phyloP scores from a whole-genome alignment of 75 land plant genomes.

The Picea glauca region DNA sequence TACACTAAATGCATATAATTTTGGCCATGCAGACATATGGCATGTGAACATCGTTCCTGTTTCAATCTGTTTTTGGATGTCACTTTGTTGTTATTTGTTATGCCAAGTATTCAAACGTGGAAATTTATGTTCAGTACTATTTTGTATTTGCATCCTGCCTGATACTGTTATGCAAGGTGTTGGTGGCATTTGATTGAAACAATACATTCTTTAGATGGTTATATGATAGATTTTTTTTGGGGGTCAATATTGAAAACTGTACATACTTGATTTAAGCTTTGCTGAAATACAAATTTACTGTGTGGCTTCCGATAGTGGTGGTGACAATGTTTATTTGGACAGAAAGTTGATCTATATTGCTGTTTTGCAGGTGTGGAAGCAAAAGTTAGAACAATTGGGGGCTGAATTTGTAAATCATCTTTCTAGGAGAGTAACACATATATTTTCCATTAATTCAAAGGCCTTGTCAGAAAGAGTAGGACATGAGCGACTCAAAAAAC shows the following conservation, averaged over 20 bases:
- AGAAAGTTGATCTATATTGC: background rate
- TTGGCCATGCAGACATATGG: too few species aligned
- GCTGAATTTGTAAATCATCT: slow-evolving; percentile 51
- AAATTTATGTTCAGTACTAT: background rate
- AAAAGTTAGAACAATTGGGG: slow-evolving; percentile 73
- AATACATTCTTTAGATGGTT: background rate
- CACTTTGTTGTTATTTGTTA: too few species aligned
- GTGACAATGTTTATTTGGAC: background rate
- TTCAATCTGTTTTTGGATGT: too few species aligned
- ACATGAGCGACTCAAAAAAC: slow-evolving; percentile 17
- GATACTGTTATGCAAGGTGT: background rate
- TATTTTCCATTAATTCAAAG: slow-evolving; percentile 45
- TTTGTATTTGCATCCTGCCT: background rate
- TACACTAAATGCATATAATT: too few species aligned
- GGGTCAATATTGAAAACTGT: background rate
- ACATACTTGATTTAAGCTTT: background rate
- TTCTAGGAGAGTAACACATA: slow-evolving; percentile 60
- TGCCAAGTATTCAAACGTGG: too few species aligned
- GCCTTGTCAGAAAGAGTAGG: slow-evolving; percentile 31
- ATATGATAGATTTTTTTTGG: background rate
- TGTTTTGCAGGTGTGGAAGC: slow-evolving; percentile 72
- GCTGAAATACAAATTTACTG: background rate
- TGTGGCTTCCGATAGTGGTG: background rate
- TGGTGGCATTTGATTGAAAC: background rate
- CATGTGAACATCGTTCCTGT: too few species aligned